A percentile compares a stretch with the other conserved stretches of the same genome.
Conservation (phyloP, 2,329 filamentous ascomycete species). For the Mollisiaceae sp. region DNA sequence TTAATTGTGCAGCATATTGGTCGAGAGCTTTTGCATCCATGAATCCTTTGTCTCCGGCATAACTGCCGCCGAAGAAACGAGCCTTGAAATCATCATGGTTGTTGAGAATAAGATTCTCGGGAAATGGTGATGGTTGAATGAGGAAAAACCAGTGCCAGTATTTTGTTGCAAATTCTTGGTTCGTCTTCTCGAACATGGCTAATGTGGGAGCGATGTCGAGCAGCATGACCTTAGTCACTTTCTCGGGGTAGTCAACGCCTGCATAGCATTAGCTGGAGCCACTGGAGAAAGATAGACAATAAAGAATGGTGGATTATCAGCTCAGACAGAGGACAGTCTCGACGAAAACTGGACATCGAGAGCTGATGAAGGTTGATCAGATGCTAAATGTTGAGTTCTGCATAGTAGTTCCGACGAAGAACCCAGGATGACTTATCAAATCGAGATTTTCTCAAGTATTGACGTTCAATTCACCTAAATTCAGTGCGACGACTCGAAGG, state of each 20-base stretch:
- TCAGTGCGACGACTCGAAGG: too few species aligned
- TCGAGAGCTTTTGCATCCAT: constrained; percentile 26
- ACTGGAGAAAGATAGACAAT: too few species aligned
- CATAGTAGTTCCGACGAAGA: too few species aligned
- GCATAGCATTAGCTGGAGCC: too few species aligned
- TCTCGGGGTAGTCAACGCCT: constrained; percentile 47
- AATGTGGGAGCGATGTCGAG: constrained; percentile 61
- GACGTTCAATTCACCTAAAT: too few species aligned
- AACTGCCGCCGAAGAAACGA: constrained; percentile 41
- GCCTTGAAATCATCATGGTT: constrained; percentile 49
- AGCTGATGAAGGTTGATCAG: too few species aligned
- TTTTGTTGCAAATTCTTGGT: constrained; percentile 50
- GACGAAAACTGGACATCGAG: too few species aligned
- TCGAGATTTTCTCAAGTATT: too few species aligned
- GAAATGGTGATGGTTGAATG: constrained; percentile 57
- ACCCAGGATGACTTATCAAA: too few species aligned
- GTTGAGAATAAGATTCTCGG: constrained; percentile 51
- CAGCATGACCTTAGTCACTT: constrained; percentile 47
- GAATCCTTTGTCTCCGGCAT: constrained; percentile 46
- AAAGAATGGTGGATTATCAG: too few species aligned
- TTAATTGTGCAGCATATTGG: constrained; percentile 32
- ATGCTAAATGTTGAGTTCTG: too few species aligned
- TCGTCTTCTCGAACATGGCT: constrained; percentile 54
- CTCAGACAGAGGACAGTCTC: too few species aligned
- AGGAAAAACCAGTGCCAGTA: constrained; percentile 67